Base-by-base conservation (phyloP, 1,139 yeast genomes). In the Zygoascus sp. region DNA sequence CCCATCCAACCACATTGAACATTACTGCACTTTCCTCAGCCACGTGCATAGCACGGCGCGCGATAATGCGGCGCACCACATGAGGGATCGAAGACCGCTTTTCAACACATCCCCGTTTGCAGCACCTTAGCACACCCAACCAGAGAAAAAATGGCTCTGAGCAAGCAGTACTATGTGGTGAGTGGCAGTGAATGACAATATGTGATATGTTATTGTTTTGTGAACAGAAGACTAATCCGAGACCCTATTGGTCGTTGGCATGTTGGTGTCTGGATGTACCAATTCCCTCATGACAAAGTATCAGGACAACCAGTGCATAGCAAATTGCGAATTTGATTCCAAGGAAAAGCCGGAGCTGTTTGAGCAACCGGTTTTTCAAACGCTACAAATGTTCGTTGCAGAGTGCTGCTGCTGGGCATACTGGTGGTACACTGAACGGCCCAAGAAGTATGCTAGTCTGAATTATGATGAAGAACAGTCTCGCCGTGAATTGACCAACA, bases 311-410 rank as follows among this genome's bases (percentile, higher is more conserved):
- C 89, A 83, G 59, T 82, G 89, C 65, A 83, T 84, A 3, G 69
- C 64, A 20, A 68, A 80, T 56, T 81, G 89, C 60, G 65, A 66
- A 32, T 71, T 69, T 38, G 41, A 42, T 25, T 52, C 62, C 2
- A 55, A 69, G 3, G 64, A 66, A 13, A 76, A 71, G 44, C 22
- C 32, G 9, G 62, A 66, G 39, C 65, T 69, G 50, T 85, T 83
- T 58, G 85, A 84, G 56, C 92, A 85, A 63, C 95, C 95, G 0
- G 89, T 83, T 3, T 65, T 85, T 38, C 95, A 85, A 61, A 82
- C 94, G 0, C 69, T 83, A 25, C 94, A 85, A 63, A 85, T 85
- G 95, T 85, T 85, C 59, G 63, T 83, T 4, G 95, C 94, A 17
- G 95, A 85, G 58, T 64, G 77, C 42, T 64, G 70, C 21, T 73